These are phyloP conservation scores for Trichothecium roseum DNA, from an alignment of 2,329 filamentous ascomycete species.

Conservation along the genomic window DNA sequence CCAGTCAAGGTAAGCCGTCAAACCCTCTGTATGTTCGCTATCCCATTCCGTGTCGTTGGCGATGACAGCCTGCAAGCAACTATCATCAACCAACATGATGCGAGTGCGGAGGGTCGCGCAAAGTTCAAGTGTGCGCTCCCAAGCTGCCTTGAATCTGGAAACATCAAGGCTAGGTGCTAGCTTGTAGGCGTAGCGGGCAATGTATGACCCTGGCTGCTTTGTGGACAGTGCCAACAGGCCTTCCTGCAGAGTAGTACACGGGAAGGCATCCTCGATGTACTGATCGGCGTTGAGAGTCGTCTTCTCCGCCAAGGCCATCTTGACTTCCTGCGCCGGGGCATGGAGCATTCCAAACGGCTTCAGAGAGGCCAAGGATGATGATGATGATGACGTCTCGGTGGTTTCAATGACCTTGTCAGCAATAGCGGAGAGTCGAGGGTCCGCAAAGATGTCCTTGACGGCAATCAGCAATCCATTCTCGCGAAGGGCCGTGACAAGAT, in stretches of 20 bases:
- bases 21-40: neutral
- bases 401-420: neutral
- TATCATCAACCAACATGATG: neutral
- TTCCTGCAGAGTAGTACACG: constrained; percentile 3
- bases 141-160: constrained; percentile 14
- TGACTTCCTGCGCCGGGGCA: too few relatives aligned
- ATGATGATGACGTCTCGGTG: too few relatives aligned
- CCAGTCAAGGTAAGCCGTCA: neutral
- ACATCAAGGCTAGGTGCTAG: constrained; percentile 9
- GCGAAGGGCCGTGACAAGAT: constrained; percentile 2
- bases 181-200: constrained; percentile 8
- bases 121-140: constrained; percentile 8
- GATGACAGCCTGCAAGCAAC: neutral
- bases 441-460: constrained; percentile 6
- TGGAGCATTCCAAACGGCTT: too few relatives aligned
- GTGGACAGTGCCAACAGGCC: constrained; percentile 22
- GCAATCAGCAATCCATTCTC: constrained; percentile 2
- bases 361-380: too few relatives aligned
- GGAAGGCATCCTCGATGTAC: constrained; percentile 1
- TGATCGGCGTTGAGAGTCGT: neutral
- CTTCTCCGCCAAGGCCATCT: too few relatives aligned
- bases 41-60: constrained; percentile 1
- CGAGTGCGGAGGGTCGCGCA: constrained; percentile 4
- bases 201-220: constrained; percentile 20
- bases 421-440: constrained; percentile 1